Conservation (phyloP, 2,329 filamentous ascomycete species). For the Fusarium longipes region DNA sequence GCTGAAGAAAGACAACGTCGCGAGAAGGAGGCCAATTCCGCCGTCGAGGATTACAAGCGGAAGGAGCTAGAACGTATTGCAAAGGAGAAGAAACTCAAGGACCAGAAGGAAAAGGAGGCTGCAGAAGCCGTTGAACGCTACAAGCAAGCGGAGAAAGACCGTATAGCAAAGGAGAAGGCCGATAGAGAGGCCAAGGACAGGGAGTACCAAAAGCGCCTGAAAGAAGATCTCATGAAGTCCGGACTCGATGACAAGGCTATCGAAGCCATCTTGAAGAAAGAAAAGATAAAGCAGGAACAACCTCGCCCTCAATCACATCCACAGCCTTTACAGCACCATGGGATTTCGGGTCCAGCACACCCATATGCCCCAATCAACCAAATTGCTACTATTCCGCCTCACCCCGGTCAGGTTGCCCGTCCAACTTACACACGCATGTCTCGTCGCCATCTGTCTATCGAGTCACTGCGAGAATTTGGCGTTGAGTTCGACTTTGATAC, state of each 20-base stretch:
- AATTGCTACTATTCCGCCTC: background rate
- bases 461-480: conserved; percentile 66
- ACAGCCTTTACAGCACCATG: conserved; percentile 16
- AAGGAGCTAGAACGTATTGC: conserved; percentile 58
- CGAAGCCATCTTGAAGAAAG: conserved; percentile 67
- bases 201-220: conserved; percentile 66
- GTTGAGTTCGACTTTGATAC: conserved; percentile 69
- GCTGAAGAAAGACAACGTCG: conserved; percentile 50
- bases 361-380: conserved; percentile 6
- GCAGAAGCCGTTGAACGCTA: conserved; percentile 63
- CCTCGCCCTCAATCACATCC: conserved; percentile 18
- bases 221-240: conserved; percentile 68
- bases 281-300: conserved; percentile 57
- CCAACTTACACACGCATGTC: conserved; percentile 74
- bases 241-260: conserved; percentile 70
- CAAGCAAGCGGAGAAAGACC: conserved; percentile 59
- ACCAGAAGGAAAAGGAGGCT: conserved; percentile 62
- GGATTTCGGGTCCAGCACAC: conserved; percentile 11
- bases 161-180: conserved; percentile 58
- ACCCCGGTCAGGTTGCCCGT: conserved; percentile 43
- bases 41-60: conserved; percentile 63
- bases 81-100: conserved; percentile 60
- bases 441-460: conserved; percentile 69
- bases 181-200: conserved; percentile 56
- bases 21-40: conserved; percentile 62